phyloP scores from a whole-genome alignment of 306 rosid genomes.

The Trichosanthes cucumerina region DNA sequence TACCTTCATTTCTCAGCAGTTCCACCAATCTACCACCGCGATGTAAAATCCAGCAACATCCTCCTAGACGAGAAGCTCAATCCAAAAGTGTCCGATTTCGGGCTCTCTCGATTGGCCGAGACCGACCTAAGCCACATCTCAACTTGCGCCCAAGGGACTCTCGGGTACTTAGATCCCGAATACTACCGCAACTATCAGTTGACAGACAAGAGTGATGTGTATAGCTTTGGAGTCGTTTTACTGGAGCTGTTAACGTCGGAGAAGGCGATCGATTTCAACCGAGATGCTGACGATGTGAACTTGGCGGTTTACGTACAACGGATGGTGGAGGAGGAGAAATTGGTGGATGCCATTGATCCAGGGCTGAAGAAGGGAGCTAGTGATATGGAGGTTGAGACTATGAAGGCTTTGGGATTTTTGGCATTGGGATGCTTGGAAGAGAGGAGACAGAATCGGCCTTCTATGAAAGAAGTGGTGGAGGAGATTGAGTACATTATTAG shows the following conservation, averaged over 20 bases:
- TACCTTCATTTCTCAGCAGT: slow-evolving; percentile 70
- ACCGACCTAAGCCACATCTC: slow-evolving; percentile 72
- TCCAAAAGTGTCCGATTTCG: slow-evolving; percentile 67
- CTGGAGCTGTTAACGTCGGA: slow-evolving; percentile 60
- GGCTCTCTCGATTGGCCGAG: slow-evolving; percentile 61
- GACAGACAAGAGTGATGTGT: slow-evolving; percentile 70
- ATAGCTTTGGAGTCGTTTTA: slow-evolving; percentile 60
- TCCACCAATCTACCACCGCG: slow-evolving; percentile 77
- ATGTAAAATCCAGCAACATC: slow-evolving; percentile 74
- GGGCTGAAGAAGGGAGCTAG: slow-evolving; percentile 38
- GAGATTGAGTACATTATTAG: slow-evolving; percentile 69
- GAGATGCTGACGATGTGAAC: slow-evolving; percentile 64
- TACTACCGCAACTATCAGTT: slow-evolving; percentile 57
- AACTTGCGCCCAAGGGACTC: slow-evolving; percentile 76
- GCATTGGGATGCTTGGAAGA: slow-evolving; percentile 80
- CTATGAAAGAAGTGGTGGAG: slow-evolving; percentile 63
- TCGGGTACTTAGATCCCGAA: slow-evolving; percentile 67
- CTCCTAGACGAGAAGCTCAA: slow-evolving; percentile 37
- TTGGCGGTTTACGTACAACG: slow-evolving; percentile 62
- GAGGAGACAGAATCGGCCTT: slow-evolving; percentile 70
- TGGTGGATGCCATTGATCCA: slow-evolving; percentile 53
- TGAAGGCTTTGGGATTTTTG: slow-evolving; percentile 65
- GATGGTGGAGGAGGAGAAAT: slow-evolving; percentile 42
- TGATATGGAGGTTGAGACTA: slow-evolving; percentile 46
- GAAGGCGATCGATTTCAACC: slow-evolving; percentile 58